A percentile compares a stretch with the other conserved stretches of the same genome.
phyloP scores from a whole-genome alignment of 2,329 filamentous ascomycete species.

The Aspergillus sergii region DNA sequence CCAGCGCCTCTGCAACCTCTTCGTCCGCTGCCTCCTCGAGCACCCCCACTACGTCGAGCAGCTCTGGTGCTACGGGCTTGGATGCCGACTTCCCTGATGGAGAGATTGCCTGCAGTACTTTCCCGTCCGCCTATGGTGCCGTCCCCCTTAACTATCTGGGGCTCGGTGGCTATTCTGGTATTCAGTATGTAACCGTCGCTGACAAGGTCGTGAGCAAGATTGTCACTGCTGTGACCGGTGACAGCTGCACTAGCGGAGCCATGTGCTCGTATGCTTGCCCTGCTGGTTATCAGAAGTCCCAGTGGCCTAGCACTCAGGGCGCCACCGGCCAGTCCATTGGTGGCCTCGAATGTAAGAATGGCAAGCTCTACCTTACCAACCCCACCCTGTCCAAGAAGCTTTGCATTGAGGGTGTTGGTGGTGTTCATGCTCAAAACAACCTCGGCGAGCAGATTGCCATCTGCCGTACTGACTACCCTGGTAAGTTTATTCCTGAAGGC shows the following conservation, averaged over 20 bases:
- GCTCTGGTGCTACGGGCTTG: slow-evolving; percentile 55
- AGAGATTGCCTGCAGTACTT: slow-evolving; percentile 67
- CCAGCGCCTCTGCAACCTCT: slow-evolving; percentile 17
- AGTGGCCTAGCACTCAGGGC: slow-evolving; percentile 83
- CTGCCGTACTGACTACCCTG: slow-evolving; percentile 96
- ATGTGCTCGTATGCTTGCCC: slow-evolving; percentile 96
- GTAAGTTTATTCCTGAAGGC: slow-evolving; percentile 43
- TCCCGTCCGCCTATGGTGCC: slow-evolving; percentile 82
- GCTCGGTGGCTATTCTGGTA: slow-evolving; percentile 75
- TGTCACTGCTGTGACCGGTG: slow-evolving; percentile 62
- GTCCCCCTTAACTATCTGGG: slow-evolving; percentile 69
- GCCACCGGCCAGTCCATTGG: slow-evolving; percentile 80
- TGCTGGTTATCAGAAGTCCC: slow-evolving; percentile 86
- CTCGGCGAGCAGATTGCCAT: slow-evolving; percentile 68
- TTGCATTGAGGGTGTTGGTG: slow-evolving; percentile 72
- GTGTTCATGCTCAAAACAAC: slow-evolving; percentile 75
- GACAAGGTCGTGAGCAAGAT: slow-evolving; percentile 65
- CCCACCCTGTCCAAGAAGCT: slow-evolving; percentile 64
- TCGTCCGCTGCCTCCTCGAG: slow-evolving; percentile 20
- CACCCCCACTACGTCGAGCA: slow-evolving; percentile 32
- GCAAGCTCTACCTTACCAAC: slow-evolving; percentile 79
- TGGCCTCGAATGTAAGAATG: slow-evolving; percentile 74
- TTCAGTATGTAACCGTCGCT: slow-evolving; percentile 66
- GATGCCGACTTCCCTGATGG: slow-evolving; percentile 75
- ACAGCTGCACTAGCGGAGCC: slow-evolving; percentile 61